phyloP scores from a whole-genome alignment of 2,329 filamentous ascomycete species.

The Colletotrichum navitas region DNA sequence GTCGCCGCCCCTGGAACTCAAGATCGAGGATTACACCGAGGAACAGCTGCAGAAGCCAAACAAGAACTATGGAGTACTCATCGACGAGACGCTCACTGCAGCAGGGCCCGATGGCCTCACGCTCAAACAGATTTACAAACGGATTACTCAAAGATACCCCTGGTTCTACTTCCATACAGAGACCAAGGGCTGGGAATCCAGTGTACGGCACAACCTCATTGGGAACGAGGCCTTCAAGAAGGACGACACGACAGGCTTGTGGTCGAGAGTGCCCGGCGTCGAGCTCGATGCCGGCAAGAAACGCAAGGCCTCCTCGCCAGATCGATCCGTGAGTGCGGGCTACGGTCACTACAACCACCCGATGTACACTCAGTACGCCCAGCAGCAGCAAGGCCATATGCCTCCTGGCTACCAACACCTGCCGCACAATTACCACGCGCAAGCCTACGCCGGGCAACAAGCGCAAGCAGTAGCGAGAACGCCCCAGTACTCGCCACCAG shows the following conservation, averaged over 20 bases:
- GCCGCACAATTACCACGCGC: slow-evolving; percentile 52
- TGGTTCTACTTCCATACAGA: slow-evolving; percentile 72
- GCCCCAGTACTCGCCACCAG: slow-evolving; percentile 41
- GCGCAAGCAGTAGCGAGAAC: slow-evolving; percentile 37
- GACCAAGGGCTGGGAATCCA: slow-evolving; percentile 76
- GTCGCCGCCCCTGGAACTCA: slow-evolving; percentile 70
- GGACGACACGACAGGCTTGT: slow-evolving; percentile 67
- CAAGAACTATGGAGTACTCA: slow-evolving; percentile 72
- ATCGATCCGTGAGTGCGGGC: slow-evolving; percentile 57
- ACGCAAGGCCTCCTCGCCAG: slow-evolving; percentile 67
- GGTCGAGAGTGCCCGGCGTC: slow-evolving; percentile 69
- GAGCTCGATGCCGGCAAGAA: slow-evolving; percentile 73
- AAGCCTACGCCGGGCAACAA: slow-evolving; percentile 46
- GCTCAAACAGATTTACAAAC: slow-evolving; percentile 73
- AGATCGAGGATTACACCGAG: slow-evolving; percentile 67
- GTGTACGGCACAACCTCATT: slow-evolving; percentile 73
- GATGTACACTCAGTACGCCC: slow-evolving; percentile 47
- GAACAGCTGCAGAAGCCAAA: slow-evolving; percentile 72
- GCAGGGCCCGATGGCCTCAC: slow-evolving; percentile 64
- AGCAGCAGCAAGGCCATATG: slow-evolving; percentile 51
- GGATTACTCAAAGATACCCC: slow-evolving; percentile 69
- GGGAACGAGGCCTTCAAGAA: slow-evolving; percentile 73
- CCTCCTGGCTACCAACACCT: slow-evolving; percentile 53
- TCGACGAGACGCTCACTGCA: slow-evolving; percentile 69
- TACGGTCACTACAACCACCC: slow-evolving; percentile 47